Evolutionary conservation across 164 flowering plant genomes (phyloP), one percentile per base, ranked within the genome.

Genomic region (Chimonanthus praecox): DNA sequence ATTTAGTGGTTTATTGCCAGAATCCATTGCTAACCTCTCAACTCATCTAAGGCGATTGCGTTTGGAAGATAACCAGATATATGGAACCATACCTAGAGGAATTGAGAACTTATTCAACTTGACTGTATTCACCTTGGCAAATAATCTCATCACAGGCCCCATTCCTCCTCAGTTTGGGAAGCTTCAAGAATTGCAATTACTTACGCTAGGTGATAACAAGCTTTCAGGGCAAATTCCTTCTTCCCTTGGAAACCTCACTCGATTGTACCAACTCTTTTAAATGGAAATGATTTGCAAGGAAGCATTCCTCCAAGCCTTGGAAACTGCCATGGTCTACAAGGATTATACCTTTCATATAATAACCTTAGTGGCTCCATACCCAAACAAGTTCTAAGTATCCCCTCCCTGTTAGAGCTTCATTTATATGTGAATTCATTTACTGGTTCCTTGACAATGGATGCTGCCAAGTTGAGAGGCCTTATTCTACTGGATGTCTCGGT

Each of bases 361-460:
- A 64, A 21, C 45, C 46, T 64, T 13, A 18, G 33, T 21, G 67
- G 67, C 0, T 6, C 9, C 67, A 21, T 64, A 64, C 67, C 67
- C 6, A 8, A 64, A 9, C 67, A 10, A 64, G 45, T 64, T 21
- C 33, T 64, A 7, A 64, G 45, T 13, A 8, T 64, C 33, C 11
- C 43, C 9, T 64, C 67, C 46, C 13, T 64, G 7, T 6, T 3
- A 21, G 44, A 18, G 5, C 9, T 13, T 33, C 46, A 45, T 10
- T 33, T 64, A 13, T 44, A 64, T 4, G 13, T 8, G 15, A 64
- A 64, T 43, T 64, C 33, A 20, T 7, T 64, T 9, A 21, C 67
- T 6, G 98, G 94, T 4, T 75, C 88, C 1, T 83, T 92, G 49
- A 97, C 97, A 0, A 61, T 7, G 3, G 88, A 87, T 70, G 67